Percentiles rank a stretch among this genome's conserved stretches.
Evolutionary conservation across 768 basidiomycete species (phyloP).

Genomic region (Agrocybe praecox): DNA sequence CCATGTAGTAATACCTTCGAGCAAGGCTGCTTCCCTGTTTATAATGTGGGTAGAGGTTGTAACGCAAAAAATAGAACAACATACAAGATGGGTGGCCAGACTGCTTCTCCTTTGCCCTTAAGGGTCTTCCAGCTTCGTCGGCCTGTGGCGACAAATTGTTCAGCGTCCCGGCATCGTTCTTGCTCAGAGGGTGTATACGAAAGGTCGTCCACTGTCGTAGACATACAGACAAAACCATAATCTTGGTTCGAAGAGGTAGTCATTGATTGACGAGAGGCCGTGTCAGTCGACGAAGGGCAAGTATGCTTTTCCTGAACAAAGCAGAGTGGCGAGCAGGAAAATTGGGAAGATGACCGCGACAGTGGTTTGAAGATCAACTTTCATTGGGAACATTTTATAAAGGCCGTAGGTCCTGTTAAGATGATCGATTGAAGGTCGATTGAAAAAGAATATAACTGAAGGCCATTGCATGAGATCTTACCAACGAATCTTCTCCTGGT

Average conservation of each 20-base stretch:
- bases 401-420: neutral
- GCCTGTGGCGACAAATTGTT: conserved; percentile 60
- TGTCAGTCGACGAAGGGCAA: conserved; percentile 15
- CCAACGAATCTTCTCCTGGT: neutral
- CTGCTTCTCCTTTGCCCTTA: conserved; percentile 67
- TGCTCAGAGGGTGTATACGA: conserved; percentile 42
- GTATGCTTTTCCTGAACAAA: conserved; percentile 1
- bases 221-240: conserved; percentile 31
- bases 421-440: conserved; percentile 17
- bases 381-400: neutral
- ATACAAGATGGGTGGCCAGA: conserved; percentile 73
- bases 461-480: conserved; percentile 8
- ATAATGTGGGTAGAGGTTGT: neutral
- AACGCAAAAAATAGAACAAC: conserved; percentile 10
- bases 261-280: conserved; percentile 36
- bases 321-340: neutral
- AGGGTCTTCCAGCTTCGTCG: conserved; percentile 77
- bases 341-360: too few relatives aligned
- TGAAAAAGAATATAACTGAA: conserved; percentile 11
- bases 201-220: conserved; percentile 42
- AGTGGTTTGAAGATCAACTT: neutral
- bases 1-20: conserved; percentile 52
- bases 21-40: conserved; percentile 60
- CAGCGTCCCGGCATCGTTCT: conserved; percentile 49
- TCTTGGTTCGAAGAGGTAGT: conserved; percentile 17